These are phyloP conservation scores for Penicillium palitans DNA, from an alignment of 2,329 filamentous ascomycete genomes.

Conservation along the genomic window DNA sequence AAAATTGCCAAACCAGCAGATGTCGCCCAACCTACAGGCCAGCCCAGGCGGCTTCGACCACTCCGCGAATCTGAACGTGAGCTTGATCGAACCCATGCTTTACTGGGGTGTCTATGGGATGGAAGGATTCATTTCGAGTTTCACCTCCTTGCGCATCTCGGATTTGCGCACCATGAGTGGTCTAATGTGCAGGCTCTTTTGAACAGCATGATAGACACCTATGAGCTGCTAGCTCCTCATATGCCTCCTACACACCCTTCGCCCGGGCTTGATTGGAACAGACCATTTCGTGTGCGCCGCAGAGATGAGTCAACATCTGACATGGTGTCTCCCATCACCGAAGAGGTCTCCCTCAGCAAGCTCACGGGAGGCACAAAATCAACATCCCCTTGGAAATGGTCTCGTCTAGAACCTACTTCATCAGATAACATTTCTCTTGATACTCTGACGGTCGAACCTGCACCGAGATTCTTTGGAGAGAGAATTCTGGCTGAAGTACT, in stretches of 20 bases:
- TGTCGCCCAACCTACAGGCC: constrained; percentile 2
- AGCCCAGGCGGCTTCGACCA: constrained; percentile 1
- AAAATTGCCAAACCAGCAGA: neutral
- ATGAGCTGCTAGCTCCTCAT: constrained; percentile 28
- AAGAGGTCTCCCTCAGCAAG: constrained; percentile 31
- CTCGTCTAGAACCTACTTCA: constrained; percentile 7
- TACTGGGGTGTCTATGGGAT: constrained; percentile 35
- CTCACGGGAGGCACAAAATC: constrained; percentile 26
- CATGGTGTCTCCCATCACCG: constrained; percentile 6
- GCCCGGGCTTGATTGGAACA: constrained; percentile 16
- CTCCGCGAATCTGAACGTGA: constrained; percentile 19
- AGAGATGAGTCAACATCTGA: constrained; percentile 1
- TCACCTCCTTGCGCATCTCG: constrained; percentile 44
- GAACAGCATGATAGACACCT: constrained; percentile 41
- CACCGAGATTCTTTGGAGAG: constrained; percentile 23
- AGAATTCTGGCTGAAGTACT: constrained; percentile 41
- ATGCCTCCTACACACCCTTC: constrained; percentile 13
- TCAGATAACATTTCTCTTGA: constrained; percentile 19
- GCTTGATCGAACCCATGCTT: constrained; percentile 29
- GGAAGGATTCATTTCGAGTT: constrained; percentile 30
- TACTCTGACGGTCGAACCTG: constrained; percentile 28
- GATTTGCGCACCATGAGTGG: constrained; percentile 43
- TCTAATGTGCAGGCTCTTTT: constrained; percentile 42
- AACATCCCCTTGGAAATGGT: neutral
- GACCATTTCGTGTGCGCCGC: constrained; percentile 1